Conservation (phyloP, 139 green algal species). For the Chlamydomonas sphaeroides region DNA sequence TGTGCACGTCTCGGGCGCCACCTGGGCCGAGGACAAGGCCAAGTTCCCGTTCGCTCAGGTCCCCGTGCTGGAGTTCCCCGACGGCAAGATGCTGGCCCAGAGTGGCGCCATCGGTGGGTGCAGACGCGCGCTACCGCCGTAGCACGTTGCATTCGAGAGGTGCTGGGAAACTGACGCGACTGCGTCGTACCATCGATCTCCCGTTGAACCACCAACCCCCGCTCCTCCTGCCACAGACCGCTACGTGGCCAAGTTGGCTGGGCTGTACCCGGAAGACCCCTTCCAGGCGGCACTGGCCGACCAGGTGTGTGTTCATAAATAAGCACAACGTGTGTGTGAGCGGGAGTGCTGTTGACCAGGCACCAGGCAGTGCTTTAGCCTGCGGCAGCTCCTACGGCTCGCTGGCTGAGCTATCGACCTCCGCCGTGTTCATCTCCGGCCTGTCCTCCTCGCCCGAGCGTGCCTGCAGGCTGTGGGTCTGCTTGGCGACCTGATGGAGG, state of each 20-base stretch:
- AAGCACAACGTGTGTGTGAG: background rate
- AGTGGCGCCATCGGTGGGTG: slow-evolving; percentile 48
- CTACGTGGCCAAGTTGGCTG: slow-evolving; percentile 50
- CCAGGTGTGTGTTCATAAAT: background rate
- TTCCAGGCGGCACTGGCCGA: slow-evolving; percentile 12
- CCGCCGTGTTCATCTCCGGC: no score
- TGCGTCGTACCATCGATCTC: no score
- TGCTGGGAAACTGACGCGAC: no score
- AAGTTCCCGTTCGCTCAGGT: slow-evolving; percentile 52
- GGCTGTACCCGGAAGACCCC: slow-evolving; percentile 48
- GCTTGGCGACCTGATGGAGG: no score
- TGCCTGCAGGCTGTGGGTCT: no score
- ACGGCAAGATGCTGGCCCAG: slow-evolving; percentile 57
- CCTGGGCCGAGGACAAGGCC: slow-evolving; percentile 40
- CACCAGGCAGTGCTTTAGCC: no score
- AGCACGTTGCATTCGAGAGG: no score
- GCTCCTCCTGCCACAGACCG: slow-evolving; percentile 28
- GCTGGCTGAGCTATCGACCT: no score
- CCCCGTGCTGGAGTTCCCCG: slow-evolving; percentile 49
- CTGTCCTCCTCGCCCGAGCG: no score
- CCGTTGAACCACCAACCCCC: background rate
- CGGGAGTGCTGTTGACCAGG: no score
- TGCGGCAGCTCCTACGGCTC: no score
- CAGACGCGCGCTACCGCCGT: no score
- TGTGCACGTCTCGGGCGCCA: background rate